Evolutionary conservation across 192 early-diverging fungal species (phyloP), one percentile per base, ranked within the genome.

Genomic region (Backusella westeae): DNA sequence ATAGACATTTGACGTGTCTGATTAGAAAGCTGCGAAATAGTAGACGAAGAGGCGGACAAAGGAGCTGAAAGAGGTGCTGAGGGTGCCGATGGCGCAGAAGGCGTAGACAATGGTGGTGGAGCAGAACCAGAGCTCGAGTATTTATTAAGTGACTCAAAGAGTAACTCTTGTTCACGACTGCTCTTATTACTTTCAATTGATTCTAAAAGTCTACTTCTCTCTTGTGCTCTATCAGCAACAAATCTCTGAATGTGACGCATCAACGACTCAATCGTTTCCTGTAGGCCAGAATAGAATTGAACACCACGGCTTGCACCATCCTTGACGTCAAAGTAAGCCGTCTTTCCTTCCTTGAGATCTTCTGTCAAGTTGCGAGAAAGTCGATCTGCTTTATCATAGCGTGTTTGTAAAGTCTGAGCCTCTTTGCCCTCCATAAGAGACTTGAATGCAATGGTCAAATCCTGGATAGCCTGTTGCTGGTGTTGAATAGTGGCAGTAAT

Each of bases 401-500:
- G 84, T 69, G 86, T 85, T 75, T 91, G 91, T 36, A 95, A 86
- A 15, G 86, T 76, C 56, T 86, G 88, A 4, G 89, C 91, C 36
- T 92, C 90, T 9, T 91, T 88, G 17, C 91, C 85, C 76, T 94
- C 92, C 87, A 93, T 91, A 49, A 92, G 80, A 32, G 80, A 84
- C 66, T 93, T 90, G 77, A 93, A 97, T 75, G 94, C 92, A 21
- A 86, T 81, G 0, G 93, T 89, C 8, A 99, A 75, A 44, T 93
- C 92, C 76, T 90, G 88, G 75, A 98, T 84, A 34, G 96, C 78
- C 59, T 88, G 86, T 10, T 85, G 84, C 38, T 99, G 96, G 73
- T 90, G 85, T 59, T 93, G 87, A 44, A 95, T 81, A 42, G 93
- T 93, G 3, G 90, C 80, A 10, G 87, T 85, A 32, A 99, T 84